Evolutionary conservation across 2,329 filamentous ascomycete species (phyloP).

Genomic region (Ophiocordyceps camponoti-rufipedis): DNA sequence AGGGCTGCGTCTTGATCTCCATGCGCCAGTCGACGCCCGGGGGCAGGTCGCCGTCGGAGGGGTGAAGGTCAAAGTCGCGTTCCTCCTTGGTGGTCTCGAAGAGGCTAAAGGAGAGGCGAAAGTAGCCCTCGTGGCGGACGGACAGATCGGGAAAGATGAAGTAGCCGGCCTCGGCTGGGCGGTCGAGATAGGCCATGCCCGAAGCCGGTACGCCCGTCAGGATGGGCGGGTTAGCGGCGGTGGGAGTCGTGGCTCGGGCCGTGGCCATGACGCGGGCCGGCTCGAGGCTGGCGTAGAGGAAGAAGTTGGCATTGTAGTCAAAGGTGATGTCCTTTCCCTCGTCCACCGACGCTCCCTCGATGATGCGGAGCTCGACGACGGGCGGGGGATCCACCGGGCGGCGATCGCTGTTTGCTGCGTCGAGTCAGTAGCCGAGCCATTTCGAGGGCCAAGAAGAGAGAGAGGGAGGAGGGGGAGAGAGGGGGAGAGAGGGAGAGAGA

Average conservation of each 20-base stretch:
- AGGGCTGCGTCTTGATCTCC: constrained; percentile 74
- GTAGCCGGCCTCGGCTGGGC: constrained; percentile 64
- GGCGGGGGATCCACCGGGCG: constrained; percentile 88
- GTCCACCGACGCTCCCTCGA: constrained; percentile 48
- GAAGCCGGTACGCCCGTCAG: constrained; percentile 89
- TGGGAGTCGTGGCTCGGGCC: constrained; percentile 49
- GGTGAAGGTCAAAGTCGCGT: constrained; percentile 52
- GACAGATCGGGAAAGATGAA: constrained; percentile 97
- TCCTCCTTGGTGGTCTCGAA: constrained; percentile 85
- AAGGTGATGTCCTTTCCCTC: constrained; percentile 61
- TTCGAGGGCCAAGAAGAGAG: neutral
- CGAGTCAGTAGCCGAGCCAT: constrained; percentile 5
- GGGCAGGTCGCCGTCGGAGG: constrained; percentile 25
- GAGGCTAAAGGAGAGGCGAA: constrained; percentile 77
- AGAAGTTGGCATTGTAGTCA: constrained; percentile 91
- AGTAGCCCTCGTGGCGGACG: constrained; percentile 86
- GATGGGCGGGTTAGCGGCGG: constrained; percentile 60
- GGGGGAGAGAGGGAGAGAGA: too few species aligned
- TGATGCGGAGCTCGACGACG: constrained; percentile 79
- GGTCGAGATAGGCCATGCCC: constrained; percentile 88
- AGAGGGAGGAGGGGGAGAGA: too few species aligned
- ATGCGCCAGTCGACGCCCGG: constrained; percentile 59
- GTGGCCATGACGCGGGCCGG: constrained; percentile 69
- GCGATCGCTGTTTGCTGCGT: constrained; percentile 40
- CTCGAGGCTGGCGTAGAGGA: constrained; percentile 84